Evolutionary conservation across 371 early-diverging fungal species (phyloP).

Genomic region (Saksenaea oblongispora): DNA sequence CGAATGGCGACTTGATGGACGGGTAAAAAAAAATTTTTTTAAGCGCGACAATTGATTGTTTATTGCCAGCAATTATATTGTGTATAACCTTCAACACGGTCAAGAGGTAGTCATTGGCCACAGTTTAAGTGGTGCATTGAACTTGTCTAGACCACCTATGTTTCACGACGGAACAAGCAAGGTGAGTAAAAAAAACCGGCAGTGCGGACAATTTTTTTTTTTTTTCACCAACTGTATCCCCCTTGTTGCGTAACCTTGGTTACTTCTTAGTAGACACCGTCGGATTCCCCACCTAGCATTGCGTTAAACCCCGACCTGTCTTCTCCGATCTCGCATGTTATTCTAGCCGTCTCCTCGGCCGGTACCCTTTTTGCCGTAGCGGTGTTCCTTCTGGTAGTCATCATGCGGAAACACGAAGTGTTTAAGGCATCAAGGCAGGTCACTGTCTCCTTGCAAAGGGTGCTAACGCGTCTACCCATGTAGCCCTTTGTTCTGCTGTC

Average conservation of each 20-base stretch:
- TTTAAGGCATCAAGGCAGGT: slow-evolving; percentile 62
- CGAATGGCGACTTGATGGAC: slow-evolving; percentile 54
- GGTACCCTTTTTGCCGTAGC: slow-evolving; percentile 36
- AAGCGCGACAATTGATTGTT: background rate
- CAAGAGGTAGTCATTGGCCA: slow-evolving; percentile 40
- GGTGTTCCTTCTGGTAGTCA: slow-evolving; percentile 37
- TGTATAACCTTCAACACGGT: slow-evolving; percentile 56
- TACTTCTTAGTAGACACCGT: slow-evolving; percentile 34
- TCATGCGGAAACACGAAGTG: slow-evolving; percentile 46
- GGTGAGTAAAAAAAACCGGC: slow-evolving; percentile 17
- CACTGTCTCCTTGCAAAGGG: background rate
- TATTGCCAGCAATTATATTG: slow-evolving; percentile 27
- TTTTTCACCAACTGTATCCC: background rate
- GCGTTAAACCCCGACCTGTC: slow-evolving; percentile 52
- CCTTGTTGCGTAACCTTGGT: slow-evolving; percentile 3
- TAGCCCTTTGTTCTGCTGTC: slow-evolving; percentile 61
- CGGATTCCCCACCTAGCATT: slow-evolving; percentile 54
- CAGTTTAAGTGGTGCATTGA: slow-evolving; percentile 47
- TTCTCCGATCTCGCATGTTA: slow-evolving; percentile 44
- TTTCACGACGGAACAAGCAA: slow-evolving; percentile 54
- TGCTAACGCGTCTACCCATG: background rate
- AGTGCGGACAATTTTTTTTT: background rate
- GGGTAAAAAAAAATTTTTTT: slow-evolving; percentile 32
- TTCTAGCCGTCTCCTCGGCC: slow-evolving; percentile 40
- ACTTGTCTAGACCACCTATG: slow-evolving; percentile 44